Percentiles rank a stretch among this genome's conserved stretches.
Evolutionary conservation across 805 yeast species (phyloP).

Genomic region (Babjeviella inositovora): DNA sequence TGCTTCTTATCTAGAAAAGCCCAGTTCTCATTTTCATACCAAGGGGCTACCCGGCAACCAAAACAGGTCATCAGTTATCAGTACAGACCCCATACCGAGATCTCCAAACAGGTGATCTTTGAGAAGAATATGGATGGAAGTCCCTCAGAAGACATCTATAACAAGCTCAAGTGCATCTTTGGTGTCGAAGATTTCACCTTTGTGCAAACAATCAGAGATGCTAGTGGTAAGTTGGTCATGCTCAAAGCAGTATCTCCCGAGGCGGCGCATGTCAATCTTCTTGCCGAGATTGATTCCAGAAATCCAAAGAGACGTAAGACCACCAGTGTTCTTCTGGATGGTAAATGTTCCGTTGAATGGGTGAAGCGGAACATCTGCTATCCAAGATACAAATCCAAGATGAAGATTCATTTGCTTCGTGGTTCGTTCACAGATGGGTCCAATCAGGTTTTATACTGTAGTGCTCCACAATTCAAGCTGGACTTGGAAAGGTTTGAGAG

Average conservation of each 20-base stretch:
- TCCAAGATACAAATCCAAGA: slow-evolving; percentile 25
- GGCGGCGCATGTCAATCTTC: too few species aligned
- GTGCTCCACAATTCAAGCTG: too few species aligned
- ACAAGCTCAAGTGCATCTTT: slow-evolving; percentile 2
- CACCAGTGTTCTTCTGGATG: not conserved
- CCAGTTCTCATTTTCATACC: slow-evolving; percentile 5
- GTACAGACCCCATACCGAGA: not conserved
- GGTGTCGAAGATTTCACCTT: slow-evolving; percentile 9
- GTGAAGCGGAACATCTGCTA: slow-evolving; percentile 19
- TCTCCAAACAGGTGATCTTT: not conserved
- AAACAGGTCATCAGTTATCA: not conserved
- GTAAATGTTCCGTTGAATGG: slow-evolving; percentile 11
- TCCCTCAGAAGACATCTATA: slow-evolving; percentile 1
- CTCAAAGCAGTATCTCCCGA: slow-evolving; percentile 17
- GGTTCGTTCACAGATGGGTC: too few species aligned
- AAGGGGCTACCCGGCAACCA: slow-evolving; percentile 3
- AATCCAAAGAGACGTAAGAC: too few species aligned
- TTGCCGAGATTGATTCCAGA: too few species aligned
- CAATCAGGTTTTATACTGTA: too few species aligned
- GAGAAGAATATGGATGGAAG: slow-evolving; percentile 1
- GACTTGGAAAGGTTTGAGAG: too few species aligned
- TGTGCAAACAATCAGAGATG: slow-evolving; percentile 18
- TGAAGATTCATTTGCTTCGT: slow-evolving; percentile 22
- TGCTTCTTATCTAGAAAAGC: slow-evolving; percentile 8
- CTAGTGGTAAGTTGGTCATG: slow-evolving; percentile 17